phyloP scores from a whole-genome alignment of 2,329 filamentous ascomycete genomes.

The Tolypocladium sp. region DNA sequence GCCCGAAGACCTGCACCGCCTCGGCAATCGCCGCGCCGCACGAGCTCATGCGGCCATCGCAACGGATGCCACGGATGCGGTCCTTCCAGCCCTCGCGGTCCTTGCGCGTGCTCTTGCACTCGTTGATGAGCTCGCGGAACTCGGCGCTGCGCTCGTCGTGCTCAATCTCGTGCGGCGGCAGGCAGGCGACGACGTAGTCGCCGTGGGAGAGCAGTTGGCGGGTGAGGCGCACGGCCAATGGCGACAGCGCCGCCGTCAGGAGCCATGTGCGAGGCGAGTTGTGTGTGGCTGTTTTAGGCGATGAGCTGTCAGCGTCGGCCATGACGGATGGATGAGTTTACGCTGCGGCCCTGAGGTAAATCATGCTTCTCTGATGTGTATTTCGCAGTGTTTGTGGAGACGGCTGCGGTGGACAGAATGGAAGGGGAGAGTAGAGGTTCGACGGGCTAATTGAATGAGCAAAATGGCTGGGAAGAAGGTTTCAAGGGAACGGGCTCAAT shows the following conservation, averaged over 20 bases:
- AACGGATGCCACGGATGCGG: conserved; percentile 57
- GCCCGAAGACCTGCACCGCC: conserved; percentile 73
- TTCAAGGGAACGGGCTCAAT: background rate
- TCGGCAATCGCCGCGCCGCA: conserved; percentile 84
- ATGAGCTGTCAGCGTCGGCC: conserved; percentile 17
- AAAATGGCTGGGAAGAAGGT: background rate
- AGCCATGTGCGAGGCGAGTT: conserved; percentile 86
- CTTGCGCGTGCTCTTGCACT: conserved; percentile 53
- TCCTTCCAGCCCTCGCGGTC: conserved; percentile 73
- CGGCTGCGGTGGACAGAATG: background rate
- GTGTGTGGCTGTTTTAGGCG: conserved; percentile 44
- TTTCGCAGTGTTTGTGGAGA: background rate
- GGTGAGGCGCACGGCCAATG: conserved; percentile 74
- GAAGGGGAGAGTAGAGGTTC: background rate
- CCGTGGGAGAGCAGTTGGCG: conserved; percentile 80
- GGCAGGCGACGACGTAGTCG: conserved; percentile 79
- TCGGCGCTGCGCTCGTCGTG: conserved; percentile 67
- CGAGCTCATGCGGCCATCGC: conserved; percentile 57
- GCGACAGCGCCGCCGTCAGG: conserved; percentile 77
- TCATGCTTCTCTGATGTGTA: background rate
- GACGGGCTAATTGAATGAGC: background rate
- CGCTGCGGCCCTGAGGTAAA: background rate
- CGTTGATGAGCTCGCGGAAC: conserved; percentile 69
- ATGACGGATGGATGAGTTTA: conserved; percentile 7
- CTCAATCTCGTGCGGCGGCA: conserved; percentile 71